Percentiles rank a stretch among this genome's conserved stretches.
These are phyloP conservation scores for Talaromyces sp. DNA, from an alignment of 2,329 filamentous ascomycete species.

Conservation along the genomic window DNA sequence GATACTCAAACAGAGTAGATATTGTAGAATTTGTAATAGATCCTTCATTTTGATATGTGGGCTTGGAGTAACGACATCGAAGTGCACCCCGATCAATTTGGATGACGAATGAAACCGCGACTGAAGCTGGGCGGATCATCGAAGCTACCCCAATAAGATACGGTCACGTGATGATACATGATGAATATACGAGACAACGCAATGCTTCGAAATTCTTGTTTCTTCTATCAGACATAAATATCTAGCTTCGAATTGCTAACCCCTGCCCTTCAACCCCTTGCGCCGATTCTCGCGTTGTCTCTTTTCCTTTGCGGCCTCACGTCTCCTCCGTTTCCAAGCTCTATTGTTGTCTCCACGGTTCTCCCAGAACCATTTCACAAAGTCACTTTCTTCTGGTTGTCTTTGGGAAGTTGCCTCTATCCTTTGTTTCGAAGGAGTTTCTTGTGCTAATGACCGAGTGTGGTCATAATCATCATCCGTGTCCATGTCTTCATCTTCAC, in stretches of 20 bases:
- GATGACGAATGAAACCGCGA: background rate
- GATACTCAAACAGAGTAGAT: slow-evolving; percentile 29
- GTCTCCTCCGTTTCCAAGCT: slow-evolving; percentile 52
- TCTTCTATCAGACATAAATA: background rate
- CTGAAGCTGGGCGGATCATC: background rate
- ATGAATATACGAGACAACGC: background rate
- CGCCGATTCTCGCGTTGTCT: slow-evolving; percentile 58
- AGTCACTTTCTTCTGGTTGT: slow-evolving; percentile 51
- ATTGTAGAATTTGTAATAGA: slow-evolving; percentile 17
- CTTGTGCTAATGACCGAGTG: background rate
- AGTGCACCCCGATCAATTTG: slow-evolving; percentile 3
- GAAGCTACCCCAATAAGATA: background rate
- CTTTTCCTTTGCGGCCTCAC: slow-evolving; percentile 59
- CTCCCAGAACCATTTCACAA: slow-evolving; percentile 60
- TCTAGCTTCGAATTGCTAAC: background rate
- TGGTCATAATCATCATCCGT: slow-evolving; percentile 2
- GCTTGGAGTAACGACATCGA: slow-evolving; percentile 17
- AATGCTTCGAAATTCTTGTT: background rate
- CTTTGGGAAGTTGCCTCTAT: slow-evolving; percentile 5
- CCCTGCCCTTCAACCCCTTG: slow-evolving; percentile 30
- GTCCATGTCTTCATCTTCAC: slow-evolving; percentile 22
- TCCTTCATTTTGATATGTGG: slow-evolving; percentile 22
- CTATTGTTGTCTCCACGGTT: slow-evolving; percentile 50
- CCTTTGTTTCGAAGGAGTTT: slow-evolving; percentile 20
- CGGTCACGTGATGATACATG: slow-evolving; percentile 10